Evolutionary conservation across 495 filamentous ascomycete species (phyloP).

Genomic region (Annulohypoxylon bovei): DNA sequence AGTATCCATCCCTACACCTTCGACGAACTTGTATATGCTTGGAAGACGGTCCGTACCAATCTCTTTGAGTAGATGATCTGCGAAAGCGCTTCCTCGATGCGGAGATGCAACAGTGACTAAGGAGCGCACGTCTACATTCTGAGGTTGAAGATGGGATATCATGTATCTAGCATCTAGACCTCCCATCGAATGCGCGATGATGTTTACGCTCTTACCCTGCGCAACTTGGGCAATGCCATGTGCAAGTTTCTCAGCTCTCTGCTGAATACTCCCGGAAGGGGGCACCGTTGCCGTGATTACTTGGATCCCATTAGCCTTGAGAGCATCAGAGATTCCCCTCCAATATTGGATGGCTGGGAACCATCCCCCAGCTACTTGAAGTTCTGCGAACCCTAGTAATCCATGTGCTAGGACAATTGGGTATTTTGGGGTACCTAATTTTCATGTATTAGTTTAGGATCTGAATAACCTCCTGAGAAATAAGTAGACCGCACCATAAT

Average conservation of each 20-base stretch:
- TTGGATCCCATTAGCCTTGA: conserved; percentile 74
- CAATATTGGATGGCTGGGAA: conserved; percentile 89
- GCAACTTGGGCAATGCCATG: conserved; percentile 72
- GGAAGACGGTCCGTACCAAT: conserved; percentile 73
- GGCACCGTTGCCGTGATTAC: conserved; percentile 87
- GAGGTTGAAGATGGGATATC: conserved; percentile 80
- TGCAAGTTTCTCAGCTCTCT: conserved; percentile 72
- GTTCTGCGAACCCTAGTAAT: conserved; percentile 88
- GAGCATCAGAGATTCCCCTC: conserved; percentile 85
- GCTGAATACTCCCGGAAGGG: conserved; percentile 80
- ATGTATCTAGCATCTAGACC: conserved; percentile 93
- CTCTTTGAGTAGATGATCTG: conserved; percentile 80
- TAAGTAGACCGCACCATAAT: conserved; percentile 66
- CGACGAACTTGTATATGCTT: conserved; percentile 73
- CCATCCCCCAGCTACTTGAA: conserved; percentile 73
- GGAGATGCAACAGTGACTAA: conserved; percentile 90
- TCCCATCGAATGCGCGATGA: conserved; percentile 80
- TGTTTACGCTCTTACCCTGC: conserved; percentile 80
- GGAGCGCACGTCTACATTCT: conserved; percentile 73
- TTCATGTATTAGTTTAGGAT: neutral
- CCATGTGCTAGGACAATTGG: conserved; percentile 90
- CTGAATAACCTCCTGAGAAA: neutral
- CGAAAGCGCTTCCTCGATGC: conserved; percentile 85
- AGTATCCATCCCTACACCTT: conserved; percentile 75
- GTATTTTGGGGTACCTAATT: conserved; percentile 68